These are phyloP conservation scores for Aspergillus leporis DNA, from an alignment of 495 filamentous ascomycete genomes.

Conservation along the genomic window DNA sequence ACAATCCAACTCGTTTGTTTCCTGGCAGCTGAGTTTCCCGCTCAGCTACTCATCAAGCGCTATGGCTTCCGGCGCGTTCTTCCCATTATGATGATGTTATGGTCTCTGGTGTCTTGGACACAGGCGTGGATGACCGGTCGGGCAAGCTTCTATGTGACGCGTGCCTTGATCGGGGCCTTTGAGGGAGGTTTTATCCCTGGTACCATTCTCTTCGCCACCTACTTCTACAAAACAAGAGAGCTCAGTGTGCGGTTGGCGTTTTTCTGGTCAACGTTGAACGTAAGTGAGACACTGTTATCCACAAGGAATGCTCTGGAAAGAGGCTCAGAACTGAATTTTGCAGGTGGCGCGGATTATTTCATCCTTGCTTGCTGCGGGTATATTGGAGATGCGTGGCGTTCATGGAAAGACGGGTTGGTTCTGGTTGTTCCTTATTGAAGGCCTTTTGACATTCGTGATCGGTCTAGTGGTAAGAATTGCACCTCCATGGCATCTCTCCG, in stretches of 20 bases:
- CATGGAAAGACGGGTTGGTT: constrained; percentile 51
- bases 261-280: constrained; percentile 57
- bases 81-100: constrained; percentile 43
- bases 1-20: constrained; percentile 37
- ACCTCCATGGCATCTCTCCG: background rate
- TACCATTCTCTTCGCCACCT: constrained; percentile 50
- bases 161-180: constrained; percentile 24
- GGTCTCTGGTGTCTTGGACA: constrained; percentile 45
- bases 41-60: constrained; percentile 36
- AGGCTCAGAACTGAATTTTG: background rate
- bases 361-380: constrained; percentile 51
- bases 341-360: constrained; percentile 49
- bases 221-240: constrained; percentile 55
- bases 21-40: constrained; percentile 35
- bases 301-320: background rate
- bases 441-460: constrained; percentile 33
- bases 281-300: constrained; percentile 5
- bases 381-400: constrained; percentile 53
- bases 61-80: constrained; percentile 25
- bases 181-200: constrained; percentile 57
- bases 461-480: constrained; percentile 27
- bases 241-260: constrained; percentile 51
- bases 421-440: constrained; percentile 53
- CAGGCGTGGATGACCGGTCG: constrained; percentile 39
- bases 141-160: constrained; percentile 41